Base-by-base conservation (phyloP, 805 yeast species). In the Ogataea henricii region DNA sequence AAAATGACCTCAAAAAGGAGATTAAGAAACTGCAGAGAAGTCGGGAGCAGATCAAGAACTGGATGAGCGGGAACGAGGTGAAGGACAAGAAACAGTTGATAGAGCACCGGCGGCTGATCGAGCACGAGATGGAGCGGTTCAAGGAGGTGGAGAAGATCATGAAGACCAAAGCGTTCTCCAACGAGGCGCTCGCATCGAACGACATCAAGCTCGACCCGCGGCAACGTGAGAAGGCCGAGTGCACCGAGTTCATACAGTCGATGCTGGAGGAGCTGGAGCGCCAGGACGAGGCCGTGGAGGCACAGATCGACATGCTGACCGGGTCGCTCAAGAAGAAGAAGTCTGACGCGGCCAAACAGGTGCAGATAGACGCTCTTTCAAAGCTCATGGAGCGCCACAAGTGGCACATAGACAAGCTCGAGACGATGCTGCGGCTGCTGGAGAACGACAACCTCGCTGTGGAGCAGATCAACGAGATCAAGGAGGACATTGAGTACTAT, bases 41-140 rank as follows among this genome's bases (percentile, higher is more conserved):
- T 58, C 79, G 98, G 64, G 99, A 92, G 67, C 98, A 90, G 71
- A 88, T 92, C 59, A 92, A 92, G 70, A 87, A 87, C 48, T 92
- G 99, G 99, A 71, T 90, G 64, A 82, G 92, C 36, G 91, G 92
- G 56, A 87, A 85, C 57, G 96, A 91, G 53, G 90, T 91, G 40
- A 90, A 95, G 65, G 96, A 92, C 59, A 94, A 89, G 64, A 87
- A 86, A 59, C 78, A 83, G 13, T 72, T 89, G 54, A 74, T 85
- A 48, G 97, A 92, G 59, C 87, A 90, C 61, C 74, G 94, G 52
- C 73, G 77, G 57, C 63, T 81, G 43, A 87, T 87, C 55, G 85
- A 81, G 59, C 72, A 72, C 54, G 94, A 94, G 52, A 92, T 92
- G 99, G 99, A 92, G 68, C 80, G 90, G 59, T 94, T 92, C 71